Conservation (phyloP, 139 green algal species). For the Desmodesmus armatus region DNA sequence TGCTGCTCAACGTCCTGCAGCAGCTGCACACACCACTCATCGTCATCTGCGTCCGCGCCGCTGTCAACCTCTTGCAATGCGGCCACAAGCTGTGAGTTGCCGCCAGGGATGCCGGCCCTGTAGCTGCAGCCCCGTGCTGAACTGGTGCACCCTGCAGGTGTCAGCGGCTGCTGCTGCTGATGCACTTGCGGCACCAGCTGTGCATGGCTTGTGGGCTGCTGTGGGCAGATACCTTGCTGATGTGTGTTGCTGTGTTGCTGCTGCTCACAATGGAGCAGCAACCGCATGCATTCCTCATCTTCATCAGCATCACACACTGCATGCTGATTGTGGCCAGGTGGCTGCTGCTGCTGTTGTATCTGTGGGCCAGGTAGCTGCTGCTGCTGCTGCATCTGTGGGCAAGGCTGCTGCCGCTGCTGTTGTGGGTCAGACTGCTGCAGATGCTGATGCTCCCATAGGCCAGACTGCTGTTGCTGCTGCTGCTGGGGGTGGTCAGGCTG, state of each 20-base stretch:
- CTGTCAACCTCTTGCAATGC: too few species aligned
- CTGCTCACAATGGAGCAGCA: not conserved
- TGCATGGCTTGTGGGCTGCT: too few species aligned
- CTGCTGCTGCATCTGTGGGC: not conserved
- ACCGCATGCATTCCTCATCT: not conserved
- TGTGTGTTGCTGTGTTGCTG: not conserved
- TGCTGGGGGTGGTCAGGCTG: not conserved
- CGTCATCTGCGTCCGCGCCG: too few species aligned
- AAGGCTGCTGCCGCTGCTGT: not conserved
- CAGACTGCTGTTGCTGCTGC: not conserved
- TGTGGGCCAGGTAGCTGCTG: too few species aligned
- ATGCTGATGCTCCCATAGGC: not conserved
- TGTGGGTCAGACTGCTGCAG: not conserved
- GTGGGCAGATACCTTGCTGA: too few species aligned
- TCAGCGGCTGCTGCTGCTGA: not conserved
- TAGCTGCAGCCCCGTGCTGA: too few species aligned
- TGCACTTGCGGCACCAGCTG: not conserved
- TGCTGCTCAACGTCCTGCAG: not conserved
- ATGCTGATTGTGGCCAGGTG: too few species aligned
- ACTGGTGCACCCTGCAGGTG: too few species aligned
- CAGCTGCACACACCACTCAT: constrained; percentile 5
- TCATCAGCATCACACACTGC: too few species aligned
- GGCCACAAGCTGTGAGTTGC: too few species aligned
- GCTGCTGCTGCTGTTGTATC: too few species aligned
- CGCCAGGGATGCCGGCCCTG: too few species aligned